Percentiles rank a stretch among this genome's conserved stretches.
Conservation (phyloP, 768 basidiomycete genomes). For the Tylopilus cervinicoccineus region DNA sequence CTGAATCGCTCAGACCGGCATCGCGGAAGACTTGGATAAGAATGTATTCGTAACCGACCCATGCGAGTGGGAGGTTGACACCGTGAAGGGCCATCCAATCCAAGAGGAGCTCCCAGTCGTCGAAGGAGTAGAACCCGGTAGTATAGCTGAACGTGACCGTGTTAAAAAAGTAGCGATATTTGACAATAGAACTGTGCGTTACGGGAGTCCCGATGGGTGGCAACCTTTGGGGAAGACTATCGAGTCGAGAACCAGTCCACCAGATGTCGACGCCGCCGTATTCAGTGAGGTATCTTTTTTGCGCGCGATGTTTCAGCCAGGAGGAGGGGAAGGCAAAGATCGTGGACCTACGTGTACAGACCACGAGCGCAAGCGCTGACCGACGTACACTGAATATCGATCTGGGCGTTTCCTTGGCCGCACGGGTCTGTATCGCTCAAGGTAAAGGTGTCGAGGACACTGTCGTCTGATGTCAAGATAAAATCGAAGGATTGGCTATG, state of each 20-base stretch:
- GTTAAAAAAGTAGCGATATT: constrained; percentile 41
- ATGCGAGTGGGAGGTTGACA: constrained; percentile 40
- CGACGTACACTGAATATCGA: constrained; percentile 34
- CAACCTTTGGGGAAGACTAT: constrained; percentile 26
- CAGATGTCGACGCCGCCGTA: constrained; percentile 39
- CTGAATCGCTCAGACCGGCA: constrained; percentile 32
- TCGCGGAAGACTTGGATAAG: constrained; percentile 37
- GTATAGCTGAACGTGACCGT: constrained; percentile 42
- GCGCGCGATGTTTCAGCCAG: not conserved
- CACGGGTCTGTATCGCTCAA: constrained; percentile 24
- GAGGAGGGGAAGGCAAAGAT: too few species aligned
- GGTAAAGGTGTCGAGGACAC: constrained; percentile 29
- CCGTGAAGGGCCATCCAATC: constrained; percentile 42
- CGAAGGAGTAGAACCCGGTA: constrained; percentile 36
- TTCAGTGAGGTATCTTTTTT: constrained; percentile 33
- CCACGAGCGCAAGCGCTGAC: constrained; percentile 37
- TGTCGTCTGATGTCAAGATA: constrained; percentile 18
- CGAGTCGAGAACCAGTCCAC: constrained; percentile 41
- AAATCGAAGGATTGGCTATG: constrained; percentile 33
- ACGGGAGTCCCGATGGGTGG: constrained; percentile 31
- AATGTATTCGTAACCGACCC: constrained; percentile 39
- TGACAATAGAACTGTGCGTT: constrained; percentile 32
- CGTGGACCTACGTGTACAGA: constrained; percentile 35
- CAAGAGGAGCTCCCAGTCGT: constrained; percentile 37
- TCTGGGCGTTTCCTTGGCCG: constrained; percentile 7